phyloP scores from a whole-genome alignment of 768 basidiomycete species.

The Amylocystis lapponica region DNA sequence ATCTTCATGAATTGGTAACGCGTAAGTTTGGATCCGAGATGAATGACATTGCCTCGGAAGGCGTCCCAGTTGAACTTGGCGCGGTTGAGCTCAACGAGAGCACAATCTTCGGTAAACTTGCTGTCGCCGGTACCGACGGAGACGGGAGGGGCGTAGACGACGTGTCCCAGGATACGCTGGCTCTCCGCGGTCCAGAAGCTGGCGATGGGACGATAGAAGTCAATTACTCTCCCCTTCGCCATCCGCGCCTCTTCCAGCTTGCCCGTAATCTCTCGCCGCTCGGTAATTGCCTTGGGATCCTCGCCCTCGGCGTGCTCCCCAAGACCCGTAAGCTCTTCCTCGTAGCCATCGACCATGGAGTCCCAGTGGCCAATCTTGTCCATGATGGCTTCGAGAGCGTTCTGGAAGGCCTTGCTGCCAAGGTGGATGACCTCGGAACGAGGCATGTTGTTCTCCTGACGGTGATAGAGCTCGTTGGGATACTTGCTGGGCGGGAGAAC shows the following conservation, averaged over 20 bases:
- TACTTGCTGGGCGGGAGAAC: not conserved
- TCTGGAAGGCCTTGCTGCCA: conserved; percentile 5
- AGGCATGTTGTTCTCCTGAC: not conserved
- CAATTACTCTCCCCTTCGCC: conserved; percentile 8
- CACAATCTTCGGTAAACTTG: conserved; percentile 12
- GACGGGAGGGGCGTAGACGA: conserved; percentile 14
- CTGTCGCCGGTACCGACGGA: not conserved
- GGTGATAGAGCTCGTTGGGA: not conserved
- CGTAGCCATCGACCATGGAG: not conserved
- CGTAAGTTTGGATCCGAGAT: no score
- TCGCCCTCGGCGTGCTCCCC: not conserved
- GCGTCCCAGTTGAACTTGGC: conserved; percentile 4
- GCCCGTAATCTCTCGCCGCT: conserved; percentile 2
- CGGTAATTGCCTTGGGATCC: not conserved
- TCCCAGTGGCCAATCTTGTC: not conserved
- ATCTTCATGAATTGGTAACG: no score
- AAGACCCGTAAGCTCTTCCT: not conserved
- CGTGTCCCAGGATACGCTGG: conserved; percentile 12
- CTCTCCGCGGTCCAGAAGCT: conserved; percentile 7
- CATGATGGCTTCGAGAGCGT: conserved; percentile 3
- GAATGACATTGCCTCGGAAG: conserved; percentile 10
- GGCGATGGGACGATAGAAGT: conserved; percentile 5
- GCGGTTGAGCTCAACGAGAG: conserved; percentile 9
- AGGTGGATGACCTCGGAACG: conserved; percentile 5
- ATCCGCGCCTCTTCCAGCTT: conserved; percentile 3